These are phyloP conservation scores for Fusarium odoratissimum DNA, from an alignment of 2,329 filamentous ascomycete species.

Conservation along the genomic window DNA sequence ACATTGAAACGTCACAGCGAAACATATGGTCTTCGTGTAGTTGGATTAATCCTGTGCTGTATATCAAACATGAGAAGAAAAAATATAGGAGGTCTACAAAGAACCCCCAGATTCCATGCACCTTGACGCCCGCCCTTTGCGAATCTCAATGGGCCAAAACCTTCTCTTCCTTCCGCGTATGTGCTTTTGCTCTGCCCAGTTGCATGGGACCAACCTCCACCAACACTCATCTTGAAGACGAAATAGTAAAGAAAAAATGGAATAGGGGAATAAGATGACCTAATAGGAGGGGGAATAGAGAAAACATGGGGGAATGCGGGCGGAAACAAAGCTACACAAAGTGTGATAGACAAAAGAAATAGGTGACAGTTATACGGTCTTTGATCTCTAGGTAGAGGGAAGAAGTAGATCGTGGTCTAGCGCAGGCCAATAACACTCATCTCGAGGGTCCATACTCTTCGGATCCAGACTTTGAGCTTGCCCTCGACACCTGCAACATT, in stretches of 20 bases:
- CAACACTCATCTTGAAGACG: constrained; percentile 32
- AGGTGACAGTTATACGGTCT: constrained; percentile 23
- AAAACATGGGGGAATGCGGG: constrained; percentile 13
- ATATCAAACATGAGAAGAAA: constrained; percentile 29
- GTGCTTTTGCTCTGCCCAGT: constrained; percentile 34
- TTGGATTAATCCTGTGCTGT: constrained; percentile 30
- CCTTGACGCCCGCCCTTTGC: constrained; percentile 45
- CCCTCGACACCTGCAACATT: constrained; percentile 91
- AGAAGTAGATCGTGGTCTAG: constrained; percentile 49
- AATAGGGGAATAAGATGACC: constrained; percentile 12
- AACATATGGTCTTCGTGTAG: constrained; percentile 21
- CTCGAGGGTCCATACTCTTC: constrained; percentile 97
- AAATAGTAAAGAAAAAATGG: constrained; percentile 19
- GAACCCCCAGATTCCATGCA: constrained; percentile 39
- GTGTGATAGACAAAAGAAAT: constrained; percentile 34
- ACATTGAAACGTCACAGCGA: background rate
- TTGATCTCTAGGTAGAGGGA: constrained; percentile 10
- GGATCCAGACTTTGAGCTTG: constrained; percentile 96
- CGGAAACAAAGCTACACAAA: constrained; percentile 31
- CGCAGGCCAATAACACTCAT: constrained; percentile 94
- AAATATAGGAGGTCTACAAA: constrained; percentile 24
- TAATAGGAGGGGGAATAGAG: constrained; percentile 26
- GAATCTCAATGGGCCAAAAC: constrained; percentile 39
- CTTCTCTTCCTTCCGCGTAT: constrained; percentile 26
- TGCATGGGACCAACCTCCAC: constrained; percentile 18